Conservation (phyloP, 306 rosid genomes). For the Neltuma alba region DNA sequence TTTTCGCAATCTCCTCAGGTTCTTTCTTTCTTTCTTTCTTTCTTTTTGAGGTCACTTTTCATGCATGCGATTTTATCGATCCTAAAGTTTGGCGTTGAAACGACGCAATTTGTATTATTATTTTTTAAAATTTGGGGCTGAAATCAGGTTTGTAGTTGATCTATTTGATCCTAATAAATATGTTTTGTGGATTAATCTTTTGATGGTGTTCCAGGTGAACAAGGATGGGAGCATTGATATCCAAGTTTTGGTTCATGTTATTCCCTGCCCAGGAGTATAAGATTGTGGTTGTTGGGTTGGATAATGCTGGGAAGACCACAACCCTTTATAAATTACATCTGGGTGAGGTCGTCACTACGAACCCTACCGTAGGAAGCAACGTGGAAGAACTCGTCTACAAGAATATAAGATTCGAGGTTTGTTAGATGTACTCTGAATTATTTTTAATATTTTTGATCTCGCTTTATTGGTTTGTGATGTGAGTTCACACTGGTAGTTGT, state of each 20-base stretch:
- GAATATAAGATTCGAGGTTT: slow-evolving; percentile 94
- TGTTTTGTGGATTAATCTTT: background rate
- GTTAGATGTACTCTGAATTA: background rate
- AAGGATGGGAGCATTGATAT: slow-evolving; percentile 80
- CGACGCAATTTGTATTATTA: slow-evolving; percentile 14
- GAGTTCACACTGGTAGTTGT: background rate
- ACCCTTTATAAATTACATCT: slow-evolving; percentile 95
- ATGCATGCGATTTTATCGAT: slow-evolving; percentile 30
- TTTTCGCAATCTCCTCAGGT: slow-evolving; percentile 38
- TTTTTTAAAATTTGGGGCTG: background rate
- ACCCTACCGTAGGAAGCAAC: slow-evolving; percentile 97
- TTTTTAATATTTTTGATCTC: slow-evolving; percentile 8
- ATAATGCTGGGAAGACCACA: slow-evolving; percentile 96
- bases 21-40: too few species aligned
- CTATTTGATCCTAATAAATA: slow-evolving; percentile 16
- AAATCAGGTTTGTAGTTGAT: slow-evolving; percentile 20
- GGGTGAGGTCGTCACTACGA: slow-evolving; percentile 97
- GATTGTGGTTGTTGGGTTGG: slow-evolving; percentile 94
- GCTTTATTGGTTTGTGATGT: slow-evolving; percentile 15
- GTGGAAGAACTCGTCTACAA: slow-evolving; percentile 97
- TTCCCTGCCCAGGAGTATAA: slow-evolving; percentile 93
- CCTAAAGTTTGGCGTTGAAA: slow-evolving; percentile 31
- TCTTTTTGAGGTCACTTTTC: background rate
- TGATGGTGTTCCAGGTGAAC: slow-evolving; percentile 32
- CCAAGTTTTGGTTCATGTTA: slow-evolving; percentile 90